Conservation (phyloP, 371 early-diverging fungal genomes). For the Syncephalastrum contaminatum region DNA sequence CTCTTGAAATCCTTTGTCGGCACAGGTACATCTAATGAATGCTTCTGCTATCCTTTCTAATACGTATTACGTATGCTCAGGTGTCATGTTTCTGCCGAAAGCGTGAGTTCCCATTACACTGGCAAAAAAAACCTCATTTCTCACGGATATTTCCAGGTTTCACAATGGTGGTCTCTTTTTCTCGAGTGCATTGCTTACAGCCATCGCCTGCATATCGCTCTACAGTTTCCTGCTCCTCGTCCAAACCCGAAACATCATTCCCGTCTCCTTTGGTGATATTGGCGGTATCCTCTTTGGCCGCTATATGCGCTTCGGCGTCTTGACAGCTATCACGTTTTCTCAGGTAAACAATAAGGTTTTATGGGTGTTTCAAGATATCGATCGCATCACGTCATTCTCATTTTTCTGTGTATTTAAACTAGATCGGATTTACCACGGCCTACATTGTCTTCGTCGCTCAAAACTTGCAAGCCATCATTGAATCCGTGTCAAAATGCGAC, state of each 20-base stretch:
- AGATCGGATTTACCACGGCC: slow-evolving; percentile 85
- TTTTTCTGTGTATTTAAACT: neutral
- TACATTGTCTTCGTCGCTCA: slow-evolving; percentile 88
- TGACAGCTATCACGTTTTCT: slow-evolving; percentile 67
- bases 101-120: slow-evolving; percentile 35
- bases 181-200: slow-evolving; percentile 50
- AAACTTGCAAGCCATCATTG: slow-evolving; percentile 71
- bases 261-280: slow-evolving; percentile 79
- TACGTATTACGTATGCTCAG: slow-evolving; percentile 21
- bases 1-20: slow-evolving; percentile 87
- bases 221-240: slow-evolving; percentile 70
- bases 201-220: slow-evolving; percentile 56
- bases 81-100: slow-evolving; percentile 75
- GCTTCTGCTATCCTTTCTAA: too few species aligned
- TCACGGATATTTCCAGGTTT: slow-evolving; percentile 39
- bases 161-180: slow-evolving; percentile 69
- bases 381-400: neutral
- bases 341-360: slow-evolving; percentile 51
- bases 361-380: neutral
- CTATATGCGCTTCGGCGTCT: slow-evolving; percentile 61
- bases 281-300: slow-evolving; percentile 72
- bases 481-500: slow-evolving; percentile 58
- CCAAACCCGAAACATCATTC: slow-evolving; percentile 51
- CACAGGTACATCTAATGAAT: slow-evolving; percentile 40
- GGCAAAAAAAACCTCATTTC: neutral